Conservation (phyloP, 2,329 filamentous ascomycete species). For the Fusarium sarcochroum region DNA sequence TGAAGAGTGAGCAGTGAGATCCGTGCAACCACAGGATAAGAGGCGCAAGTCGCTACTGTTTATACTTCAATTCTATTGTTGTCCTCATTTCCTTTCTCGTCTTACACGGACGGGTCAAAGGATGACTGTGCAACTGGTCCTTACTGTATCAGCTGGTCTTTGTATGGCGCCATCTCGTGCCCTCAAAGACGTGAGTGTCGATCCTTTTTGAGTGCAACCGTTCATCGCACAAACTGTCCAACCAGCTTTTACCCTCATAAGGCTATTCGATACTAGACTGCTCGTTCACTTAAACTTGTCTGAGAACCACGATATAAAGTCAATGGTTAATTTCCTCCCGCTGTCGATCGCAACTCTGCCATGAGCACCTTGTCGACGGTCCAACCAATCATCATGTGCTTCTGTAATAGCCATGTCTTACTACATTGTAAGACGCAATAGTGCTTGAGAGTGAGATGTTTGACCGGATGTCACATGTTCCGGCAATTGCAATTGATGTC, state of each 20-base stretch:
- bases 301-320: not conserved
- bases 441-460: slow-evolving; percentile 9
- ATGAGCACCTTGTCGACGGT: not conserved
- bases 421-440: slow-evolving; percentile 22
- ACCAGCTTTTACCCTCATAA: slow-evolving; percentile 18
- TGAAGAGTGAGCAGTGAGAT: slow-evolving; percentile 19
- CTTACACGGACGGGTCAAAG: not conserved
- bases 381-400: slow-evolving; percentile 8
- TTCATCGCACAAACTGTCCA: slow-evolving; percentile 21
- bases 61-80: slow-evolving; percentile 18
- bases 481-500: not conserved
- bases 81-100: slow-evolving; percentile 6
- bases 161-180: slow-evolving; percentile 41
- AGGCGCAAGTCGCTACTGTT: slow-evolving; percentile 25
- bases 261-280: slow-evolving; percentile 34
- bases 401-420: slow-evolving; percentile 3
- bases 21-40: slow-evolving; percentile 14
- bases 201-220: slow-evolving; percentile 30
- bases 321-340: slow-evolving; percentile 7
- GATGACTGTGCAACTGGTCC: slow-evolving; percentile 1
- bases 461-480: slow-evolving; percentile 23
- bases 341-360: slow-evolving; percentile 22
- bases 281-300: slow-evolving; percentile 21
- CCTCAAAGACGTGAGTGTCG: slow-evolving; percentile 39
- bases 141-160: slow-evolving; percentile 13